A percentile compares a stretch with the other conserved stretches of the same genome.
Conservation (phyloP, 164 flowering plant genomes). For the Aristolochia californica region DNA sequence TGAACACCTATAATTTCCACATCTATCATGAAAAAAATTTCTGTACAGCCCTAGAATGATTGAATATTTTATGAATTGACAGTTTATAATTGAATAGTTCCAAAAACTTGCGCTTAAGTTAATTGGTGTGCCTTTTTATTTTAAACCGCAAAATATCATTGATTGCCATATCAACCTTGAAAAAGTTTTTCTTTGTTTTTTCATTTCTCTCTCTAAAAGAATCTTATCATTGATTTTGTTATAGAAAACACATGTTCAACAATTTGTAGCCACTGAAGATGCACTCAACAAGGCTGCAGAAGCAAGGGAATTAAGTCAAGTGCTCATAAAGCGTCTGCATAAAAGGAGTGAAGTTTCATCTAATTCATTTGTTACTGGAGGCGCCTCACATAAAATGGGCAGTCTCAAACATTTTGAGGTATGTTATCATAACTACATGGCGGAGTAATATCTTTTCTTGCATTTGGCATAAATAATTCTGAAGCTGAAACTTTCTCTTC, state of each 20-base stretch:
- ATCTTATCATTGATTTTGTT: conserved; percentile 4
- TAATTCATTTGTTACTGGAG: conserved; percentile 37
- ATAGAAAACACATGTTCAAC: conserved; percentile 98
- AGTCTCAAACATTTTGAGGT: conserved; percentile 92
- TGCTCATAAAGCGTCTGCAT: conserved; percentile 61
- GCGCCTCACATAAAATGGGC: conserved; percentile 57
- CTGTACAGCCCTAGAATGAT: too few species aligned
- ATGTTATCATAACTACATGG: neutral
- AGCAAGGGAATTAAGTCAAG: conserved; percentile 62
- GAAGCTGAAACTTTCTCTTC: too few species aligned
- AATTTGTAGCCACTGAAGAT: conserved; percentile 98
- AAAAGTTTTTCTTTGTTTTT: neutral
- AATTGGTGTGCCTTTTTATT: too few species aligned
- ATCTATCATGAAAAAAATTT: too few species aligned
- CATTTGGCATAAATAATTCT: too few species aligned
- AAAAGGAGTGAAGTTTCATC: conserved; percentile 53
- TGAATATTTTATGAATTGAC: too few species aligned
- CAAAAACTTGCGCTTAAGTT: too few species aligned
- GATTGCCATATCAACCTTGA: too few species aligned
- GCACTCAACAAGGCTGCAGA: conserved; percentile 94
- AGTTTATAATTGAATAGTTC: too few species aligned
- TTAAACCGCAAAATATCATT: too few species aligned
- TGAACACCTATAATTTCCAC: too few species aligned
- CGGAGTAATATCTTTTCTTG: neutral
- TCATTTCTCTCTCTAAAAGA: neutral